These are phyloP conservation scores for Tubosaeta sp. DNA, from an alignment of 768 basidiomycete species.

Conservation along the genomic window DNA sequence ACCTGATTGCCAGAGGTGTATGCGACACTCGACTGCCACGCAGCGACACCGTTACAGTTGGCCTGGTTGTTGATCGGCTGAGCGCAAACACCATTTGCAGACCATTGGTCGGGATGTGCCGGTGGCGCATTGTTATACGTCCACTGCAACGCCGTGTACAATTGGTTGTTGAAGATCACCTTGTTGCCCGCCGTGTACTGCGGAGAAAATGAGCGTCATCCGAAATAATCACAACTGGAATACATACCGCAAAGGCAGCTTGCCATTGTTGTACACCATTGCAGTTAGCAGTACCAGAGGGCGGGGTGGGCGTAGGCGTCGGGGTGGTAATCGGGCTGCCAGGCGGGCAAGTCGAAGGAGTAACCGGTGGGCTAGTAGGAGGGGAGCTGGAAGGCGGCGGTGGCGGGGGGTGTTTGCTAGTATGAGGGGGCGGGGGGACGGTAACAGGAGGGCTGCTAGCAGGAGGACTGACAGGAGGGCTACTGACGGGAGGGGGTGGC, in stretches of 20 bases:
- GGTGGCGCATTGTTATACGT: conserved; percentile 18
- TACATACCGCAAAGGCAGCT: conserved; percentile 17
- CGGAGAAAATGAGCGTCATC: not conserved
- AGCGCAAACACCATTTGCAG: not conserved
- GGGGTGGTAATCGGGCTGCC: not conserved
- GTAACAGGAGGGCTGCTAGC: not conserved
- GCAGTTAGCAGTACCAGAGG: conserved; percentile 4
- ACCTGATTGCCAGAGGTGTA: conserved; percentile 17
- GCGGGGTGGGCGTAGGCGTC: not conserved
- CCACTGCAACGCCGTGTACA: conserved; percentile 28
- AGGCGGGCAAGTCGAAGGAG: no score
- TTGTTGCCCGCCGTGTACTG: conserved; percentile 23
- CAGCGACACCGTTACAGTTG: conserved; percentile 16
- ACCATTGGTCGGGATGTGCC: conserved; percentile 18
- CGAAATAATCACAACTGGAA: not conserved
- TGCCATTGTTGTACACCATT: conserved; percentile 23
- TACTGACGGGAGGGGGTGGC: not conserved
- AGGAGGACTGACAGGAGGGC: not conserved
- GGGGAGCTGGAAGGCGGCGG: not conserved
- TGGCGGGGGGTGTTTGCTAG: not conserved
- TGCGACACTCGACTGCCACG: conserved; percentile 15
- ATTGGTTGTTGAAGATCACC: conserved; percentile 19
- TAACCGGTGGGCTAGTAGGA: not conserved
- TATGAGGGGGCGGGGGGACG: not conserved
- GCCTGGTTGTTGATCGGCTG: conserved; percentile 24